Conservation (phyloP, 768 basidiomycete genomes). For the Mycena vulgaris region DNA sequence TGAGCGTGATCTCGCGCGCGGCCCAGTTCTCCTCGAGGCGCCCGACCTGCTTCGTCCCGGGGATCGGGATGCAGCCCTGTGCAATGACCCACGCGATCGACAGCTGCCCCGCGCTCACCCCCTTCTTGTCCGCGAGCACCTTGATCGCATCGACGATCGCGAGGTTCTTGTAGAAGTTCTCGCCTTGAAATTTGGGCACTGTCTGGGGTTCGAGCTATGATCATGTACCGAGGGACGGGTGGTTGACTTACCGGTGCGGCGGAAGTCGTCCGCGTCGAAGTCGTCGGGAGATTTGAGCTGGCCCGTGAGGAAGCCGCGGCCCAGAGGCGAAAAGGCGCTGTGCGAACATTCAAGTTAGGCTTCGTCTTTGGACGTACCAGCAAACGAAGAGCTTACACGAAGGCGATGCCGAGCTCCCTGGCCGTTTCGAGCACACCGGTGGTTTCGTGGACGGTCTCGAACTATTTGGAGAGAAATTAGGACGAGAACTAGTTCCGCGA, state of each 20-base stretch:
- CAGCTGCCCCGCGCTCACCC: background rate
- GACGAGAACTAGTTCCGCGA: no score
- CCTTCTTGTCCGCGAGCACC: background rate
- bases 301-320: background rate
- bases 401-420: background rate
- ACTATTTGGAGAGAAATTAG: no score
- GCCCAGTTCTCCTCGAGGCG: background rate
- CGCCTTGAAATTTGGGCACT: no score
- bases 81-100: background rate
- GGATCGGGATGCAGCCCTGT: background rate
- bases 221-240: conserved; percentile 6
- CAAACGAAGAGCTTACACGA: no score
- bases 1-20: background rate
- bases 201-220: no score
- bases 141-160: background rate
- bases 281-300: background rate
- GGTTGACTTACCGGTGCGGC: no score
- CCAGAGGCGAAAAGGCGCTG: background rate
- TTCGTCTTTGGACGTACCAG: no score
- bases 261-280: background rate
- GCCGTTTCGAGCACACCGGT: background rate
- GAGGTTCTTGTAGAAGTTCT: conserved; percentile 3
- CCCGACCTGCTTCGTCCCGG: background rate
- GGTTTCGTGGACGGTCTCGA: background rate
- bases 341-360: no score